These are phyloP conservation scores for Mycena chlorophos DNA, from an alignment of 768 basidiomycete species.

Conservation along the genomic window DNA sequence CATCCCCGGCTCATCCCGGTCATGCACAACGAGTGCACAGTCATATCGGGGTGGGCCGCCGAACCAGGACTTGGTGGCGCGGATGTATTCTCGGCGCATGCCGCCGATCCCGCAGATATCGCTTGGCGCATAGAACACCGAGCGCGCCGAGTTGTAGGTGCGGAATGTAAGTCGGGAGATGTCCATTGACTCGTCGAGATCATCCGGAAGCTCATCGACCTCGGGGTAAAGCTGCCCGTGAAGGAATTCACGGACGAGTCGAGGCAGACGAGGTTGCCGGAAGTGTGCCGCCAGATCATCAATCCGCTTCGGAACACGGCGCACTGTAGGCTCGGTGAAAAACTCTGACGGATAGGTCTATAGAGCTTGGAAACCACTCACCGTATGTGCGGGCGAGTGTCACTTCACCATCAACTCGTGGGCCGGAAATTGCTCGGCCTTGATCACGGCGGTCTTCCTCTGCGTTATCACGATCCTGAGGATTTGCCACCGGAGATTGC, in stretches of 20 bases:
- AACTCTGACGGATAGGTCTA: neutral
- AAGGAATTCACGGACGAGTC: constrained; percentile 19
- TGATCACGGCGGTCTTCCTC: constrained; percentile 6
- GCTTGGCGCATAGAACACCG: constrained; percentile 36
- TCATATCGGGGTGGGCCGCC: constrained; percentile 28
- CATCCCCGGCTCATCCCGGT: constrained; percentile 24
- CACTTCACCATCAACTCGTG: constrained; percentile 6
- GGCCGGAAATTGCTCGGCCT: constrained; percentile 1
- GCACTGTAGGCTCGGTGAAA: neutral
- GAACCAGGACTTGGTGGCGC: constrained; percentile 30
- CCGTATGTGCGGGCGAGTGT: constrained; percentile 9
- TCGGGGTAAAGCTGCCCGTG: constrained; percentile 18
- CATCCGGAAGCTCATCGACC: constrained; percentile 2
- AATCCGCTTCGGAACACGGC: constrained; percentile 10
- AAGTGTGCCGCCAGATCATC: constrained; percentile 9
- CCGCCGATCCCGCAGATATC: too few relatives aligned
- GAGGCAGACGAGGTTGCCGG: constrained; percentile 10
- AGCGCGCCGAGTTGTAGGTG: constrained; percentile 31
- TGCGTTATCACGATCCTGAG: too few relatives aligned
- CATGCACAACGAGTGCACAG: constrained; percentile 27
- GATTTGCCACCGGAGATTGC: too few relatives aligned
- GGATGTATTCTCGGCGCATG: constrained; percentile 35
- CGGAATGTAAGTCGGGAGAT: constrained; percentile 24
- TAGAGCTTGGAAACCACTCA: neutral
- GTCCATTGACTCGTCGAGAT: constrained; percentile 8